A percentile compares a stretch with the other conserved stretches of the same genome.
Evolutionary conservation across 2,329 filamentous ascomycete genomes (phyloP).

Genomic region (Alternaria panax): DNA sequence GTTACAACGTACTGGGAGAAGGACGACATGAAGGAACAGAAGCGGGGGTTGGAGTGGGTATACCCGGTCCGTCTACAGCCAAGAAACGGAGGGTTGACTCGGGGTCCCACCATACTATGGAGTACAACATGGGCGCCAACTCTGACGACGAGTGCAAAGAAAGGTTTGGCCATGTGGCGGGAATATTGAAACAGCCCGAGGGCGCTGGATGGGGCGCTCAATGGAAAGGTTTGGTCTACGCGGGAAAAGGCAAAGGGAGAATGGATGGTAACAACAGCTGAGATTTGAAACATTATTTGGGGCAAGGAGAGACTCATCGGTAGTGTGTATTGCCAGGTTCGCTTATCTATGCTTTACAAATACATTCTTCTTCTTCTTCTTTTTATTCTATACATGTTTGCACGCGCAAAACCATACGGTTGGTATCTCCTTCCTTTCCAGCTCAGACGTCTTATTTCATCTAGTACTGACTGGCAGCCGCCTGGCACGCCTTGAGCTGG

Average conservation of each 20-base stretch:
- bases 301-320: no score
- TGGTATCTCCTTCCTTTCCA: background rate
- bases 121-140: background rate
- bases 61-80: background rate
- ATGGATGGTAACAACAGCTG: background rate
- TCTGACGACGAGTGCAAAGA: background rate
- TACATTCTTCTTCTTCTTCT: background rate
- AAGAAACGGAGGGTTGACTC: background rate
- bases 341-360: conserved; percentile 7
- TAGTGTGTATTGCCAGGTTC: background rate
- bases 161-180: background rate
- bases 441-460: background rate
- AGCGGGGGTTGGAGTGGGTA: background rate
- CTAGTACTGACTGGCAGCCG: conserved; percentile 58
- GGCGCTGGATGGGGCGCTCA: background rate
- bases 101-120: background rate
- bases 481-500: conserved; percentile 72
- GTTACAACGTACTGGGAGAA: background rate
- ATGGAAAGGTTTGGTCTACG: background rate
- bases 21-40: fast-evolving
- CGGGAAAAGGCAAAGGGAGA: background rate
- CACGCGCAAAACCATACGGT: background rate
- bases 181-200: background rate
- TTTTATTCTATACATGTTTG: no score
- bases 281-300: background rate